Conservation (phyloP, 768 basidiomycete genomes). For the Boletus edulis region DNA sequence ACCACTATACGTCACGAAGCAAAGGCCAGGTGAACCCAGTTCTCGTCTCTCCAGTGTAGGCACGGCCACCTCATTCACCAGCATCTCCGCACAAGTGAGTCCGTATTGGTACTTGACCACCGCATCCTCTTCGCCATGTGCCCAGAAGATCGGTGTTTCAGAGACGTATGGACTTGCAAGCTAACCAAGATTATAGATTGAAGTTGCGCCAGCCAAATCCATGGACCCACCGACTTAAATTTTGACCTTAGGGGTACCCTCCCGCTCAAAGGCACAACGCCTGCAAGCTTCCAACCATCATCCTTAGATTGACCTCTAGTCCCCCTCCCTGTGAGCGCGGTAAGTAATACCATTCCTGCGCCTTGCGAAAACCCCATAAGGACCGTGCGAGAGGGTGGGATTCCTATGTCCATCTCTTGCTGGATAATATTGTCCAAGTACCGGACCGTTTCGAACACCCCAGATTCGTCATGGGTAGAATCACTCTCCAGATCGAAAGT, state of each 20-base stretch:
- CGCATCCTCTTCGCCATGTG: neutral
- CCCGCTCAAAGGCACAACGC: conserved; percentile 1
- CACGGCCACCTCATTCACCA: neutral
- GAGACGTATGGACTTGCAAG: neutral
- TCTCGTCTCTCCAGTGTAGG: neutral
- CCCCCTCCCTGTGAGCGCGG: neutral
- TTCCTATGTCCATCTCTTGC: neutral
- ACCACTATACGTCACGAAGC: neutral
- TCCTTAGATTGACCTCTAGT: neutral
- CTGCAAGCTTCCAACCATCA: neutral
- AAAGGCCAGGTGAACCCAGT: conserved; percentile 2
- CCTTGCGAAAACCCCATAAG: conserved; percentile 3
- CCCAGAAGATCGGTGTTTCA: neutral
- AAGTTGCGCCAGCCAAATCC: neutral
- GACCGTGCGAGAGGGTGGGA: neutral
- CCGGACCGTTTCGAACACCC: neutral
- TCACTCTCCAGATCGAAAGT: neutral
- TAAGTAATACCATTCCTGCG: conserved; percentile 2
- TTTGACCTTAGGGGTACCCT: neutral
- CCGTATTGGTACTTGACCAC: neutral
- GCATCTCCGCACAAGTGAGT: neutral
- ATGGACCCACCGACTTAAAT: neutral
- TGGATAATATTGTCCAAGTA: neutral
- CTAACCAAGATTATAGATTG: neutral
- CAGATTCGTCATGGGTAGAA: neutral